Evolutionary conservation across 2,329 filamentous ascomycete genomes (phyloP).

Genomic region (Passalora sequoiae): DNA sequence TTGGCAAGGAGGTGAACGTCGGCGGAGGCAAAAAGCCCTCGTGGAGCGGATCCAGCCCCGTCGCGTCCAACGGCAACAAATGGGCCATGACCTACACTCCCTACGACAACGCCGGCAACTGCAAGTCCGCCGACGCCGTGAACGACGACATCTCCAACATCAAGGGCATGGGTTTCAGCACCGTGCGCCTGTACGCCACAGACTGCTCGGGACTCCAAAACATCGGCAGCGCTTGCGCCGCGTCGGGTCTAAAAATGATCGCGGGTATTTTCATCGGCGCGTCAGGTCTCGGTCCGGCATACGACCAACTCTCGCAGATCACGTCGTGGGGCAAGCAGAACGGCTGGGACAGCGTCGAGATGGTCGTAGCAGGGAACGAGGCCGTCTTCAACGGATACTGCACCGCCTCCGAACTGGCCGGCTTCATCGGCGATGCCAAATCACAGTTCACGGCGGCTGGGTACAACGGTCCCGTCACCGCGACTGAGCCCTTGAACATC

Average conservation of each 20-base stretch:
- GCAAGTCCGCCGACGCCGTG: conserved; percentile 40
- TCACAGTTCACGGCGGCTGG: conserved; percentile 48
- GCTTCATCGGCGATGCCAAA: conserved; percentile 66
- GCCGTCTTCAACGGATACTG: conserved; percentile 70
- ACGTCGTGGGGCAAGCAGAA: conserved; percentile 63
- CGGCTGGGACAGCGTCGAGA: conserved; percentile 68
- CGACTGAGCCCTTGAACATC: conserved; percentile 76
- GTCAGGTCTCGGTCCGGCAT: conserved; percentile 53
- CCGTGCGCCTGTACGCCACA: conserved; percentile 79
- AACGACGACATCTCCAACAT: conserved; percentile 40
- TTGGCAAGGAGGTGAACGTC: background rate
- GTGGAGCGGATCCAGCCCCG: conserved; percentile 8
- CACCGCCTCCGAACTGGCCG: conserved; percentile 58
- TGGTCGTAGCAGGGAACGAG: conserved; percentile 89
- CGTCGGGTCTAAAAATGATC: conserved; percentile 70
- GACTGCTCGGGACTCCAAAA: conserved; percentile 78
- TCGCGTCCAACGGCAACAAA: conserved; percentile 39
- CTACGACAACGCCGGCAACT: conserved; percentile 40
- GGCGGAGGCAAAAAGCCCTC: background rate
- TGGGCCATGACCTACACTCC: conserved; percentile 49
- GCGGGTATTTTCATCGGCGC: conserved; percentile 79
- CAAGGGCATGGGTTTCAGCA: conserved; percentile 51
- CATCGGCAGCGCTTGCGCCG: conserved; percentile 64
- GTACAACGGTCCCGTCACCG: conserved; percentile 72
- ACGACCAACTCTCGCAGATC: conserved; percentile 68